These are phyloP conservation scores for Stemphylium lycopersici DNA, from an alignment of 2,329 filamentous ascomycete genomes.

Conservation along the genomic window DNA sequence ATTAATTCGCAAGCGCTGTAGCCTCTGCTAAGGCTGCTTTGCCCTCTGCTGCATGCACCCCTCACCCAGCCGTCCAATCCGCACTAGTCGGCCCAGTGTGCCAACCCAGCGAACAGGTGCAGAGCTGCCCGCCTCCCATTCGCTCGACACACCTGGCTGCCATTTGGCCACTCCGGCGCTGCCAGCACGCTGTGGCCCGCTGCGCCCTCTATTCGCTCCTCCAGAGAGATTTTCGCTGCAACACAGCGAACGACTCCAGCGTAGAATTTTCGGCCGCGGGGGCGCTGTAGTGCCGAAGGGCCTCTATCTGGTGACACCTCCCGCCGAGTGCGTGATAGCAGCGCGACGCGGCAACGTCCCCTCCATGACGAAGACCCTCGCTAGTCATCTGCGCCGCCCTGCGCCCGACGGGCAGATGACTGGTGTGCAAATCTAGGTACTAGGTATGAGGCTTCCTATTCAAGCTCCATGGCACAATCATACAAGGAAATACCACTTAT, in stretches of 20 bases:
- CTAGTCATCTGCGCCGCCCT: constrained; percentile 45
- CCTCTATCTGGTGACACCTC: constrained; percentile 22
- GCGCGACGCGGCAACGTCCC: constrained; percentile 23
- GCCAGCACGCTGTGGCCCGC: constrained; percentile 16
- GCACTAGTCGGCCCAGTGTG: constrained; percentile 16
- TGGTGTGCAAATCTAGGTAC: constrained; percentile 40
- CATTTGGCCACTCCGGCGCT: constrained; percentile 27
- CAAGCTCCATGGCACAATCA: constrained; percentile 20
- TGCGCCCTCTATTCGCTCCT: constrained; percentile 20
- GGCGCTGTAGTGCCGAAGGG: neutral
- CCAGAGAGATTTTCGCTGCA: neutral
- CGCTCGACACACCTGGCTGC: constrained; percentile 13
- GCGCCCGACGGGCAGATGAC: constrained; percentile 43
- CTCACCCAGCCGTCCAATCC: constrained; percentile 14
- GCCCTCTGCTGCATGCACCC: constrained; percentile 25
- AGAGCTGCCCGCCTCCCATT: constrained; percentile 21
- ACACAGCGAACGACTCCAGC: constrained; percentile 1
- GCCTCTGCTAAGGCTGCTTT: constrained; percentile 16
- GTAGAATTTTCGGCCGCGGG: constrained; percentile 15
- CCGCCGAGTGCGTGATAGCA: constrained; percentile 9
- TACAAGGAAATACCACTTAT: constrained; percentile 25
- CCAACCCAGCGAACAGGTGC: constrained; percentile 30
- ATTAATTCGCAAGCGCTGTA: constrained; percentile 22
- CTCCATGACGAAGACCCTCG: constrained; percentile 31
- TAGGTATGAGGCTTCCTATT: constrained; percentile 39